Percentiles rank a stretch among this genome's conserved stretches.
Evolutionary conservation across 345 rosid species (phyloP).

Genomic region (Rhodamnia rubescens): DNA sequence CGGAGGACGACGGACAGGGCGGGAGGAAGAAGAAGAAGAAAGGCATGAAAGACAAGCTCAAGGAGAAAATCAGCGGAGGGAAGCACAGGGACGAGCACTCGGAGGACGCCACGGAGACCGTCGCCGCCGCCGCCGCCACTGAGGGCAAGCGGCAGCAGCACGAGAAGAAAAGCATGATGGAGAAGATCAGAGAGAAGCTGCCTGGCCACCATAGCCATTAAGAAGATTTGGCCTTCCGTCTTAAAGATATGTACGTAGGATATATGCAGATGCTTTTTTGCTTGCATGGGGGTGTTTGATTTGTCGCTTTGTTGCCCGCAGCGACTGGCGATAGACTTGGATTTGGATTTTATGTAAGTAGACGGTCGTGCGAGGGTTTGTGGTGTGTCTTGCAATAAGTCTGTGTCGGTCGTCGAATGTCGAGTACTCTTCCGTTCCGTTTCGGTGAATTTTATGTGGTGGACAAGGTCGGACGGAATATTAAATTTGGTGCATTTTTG

Average conservation of each 20-base stretch:
- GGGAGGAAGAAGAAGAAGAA: conserved; percentile 85
- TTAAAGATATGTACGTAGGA: neutral
- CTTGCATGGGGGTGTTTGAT: neutral
- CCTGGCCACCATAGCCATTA: conserved; percentile 36
- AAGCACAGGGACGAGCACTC: conserved; percentile 28
- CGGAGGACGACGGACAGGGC: conserved; percentile 71
- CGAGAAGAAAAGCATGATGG: conserved; percentile 59
- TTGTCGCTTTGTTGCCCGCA: neutral
- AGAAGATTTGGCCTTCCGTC: neutral
- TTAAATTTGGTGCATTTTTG: neutral
- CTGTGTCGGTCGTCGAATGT: neutral
- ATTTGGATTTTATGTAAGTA: neutral
- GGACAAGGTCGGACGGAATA: neutral
- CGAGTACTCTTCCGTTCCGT: neutral
- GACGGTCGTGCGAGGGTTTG: neutral
- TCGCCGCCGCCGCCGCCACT: neutral
- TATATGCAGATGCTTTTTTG: neutral
- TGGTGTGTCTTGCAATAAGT: neutral
- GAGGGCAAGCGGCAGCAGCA: conserved; percentile 6
- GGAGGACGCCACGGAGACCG: neutral
- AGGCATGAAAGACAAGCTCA: conserved; percentile 53
- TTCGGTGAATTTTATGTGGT: neutral
- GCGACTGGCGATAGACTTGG: neutral
- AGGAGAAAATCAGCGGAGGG: conserved; percentile 44
- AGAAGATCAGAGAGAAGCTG: conserved; percentile 73